A percentile compares a stretch with the other conserved stretches of the same genome.
Evolutionary conservation across 129 eudicot genomes (phyloP).

Genomic region (Calendula officinalis): DNA sequence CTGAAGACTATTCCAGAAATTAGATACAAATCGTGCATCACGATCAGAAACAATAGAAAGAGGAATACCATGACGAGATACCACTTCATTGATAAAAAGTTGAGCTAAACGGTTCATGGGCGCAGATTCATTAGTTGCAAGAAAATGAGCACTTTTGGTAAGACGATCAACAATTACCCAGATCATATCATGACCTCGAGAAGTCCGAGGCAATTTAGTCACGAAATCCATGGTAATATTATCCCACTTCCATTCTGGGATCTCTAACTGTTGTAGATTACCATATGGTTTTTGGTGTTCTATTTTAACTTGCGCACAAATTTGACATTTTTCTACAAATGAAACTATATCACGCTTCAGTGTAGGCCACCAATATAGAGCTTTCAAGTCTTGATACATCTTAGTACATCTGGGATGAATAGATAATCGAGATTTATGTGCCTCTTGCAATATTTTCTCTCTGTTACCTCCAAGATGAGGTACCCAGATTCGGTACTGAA

Average conservation of each 20-base stretch:
- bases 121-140: not conserved
- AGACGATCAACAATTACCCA: not conserved
- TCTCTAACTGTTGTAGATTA: not conserved
- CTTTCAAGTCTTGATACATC: not conserved
- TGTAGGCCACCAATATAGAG: not conserved
- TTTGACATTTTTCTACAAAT: not conserved
- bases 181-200: not conserved
- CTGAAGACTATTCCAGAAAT: no score
- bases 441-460: not conserved
- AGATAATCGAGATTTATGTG: not conserved
- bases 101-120: not conserved
- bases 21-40: no score
- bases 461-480: not conserved
- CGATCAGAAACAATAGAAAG: no score
- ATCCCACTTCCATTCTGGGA: not conserved
- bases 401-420: not conserved
- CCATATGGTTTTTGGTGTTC: not conserved
- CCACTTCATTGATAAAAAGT: no score
- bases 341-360: not conserved
- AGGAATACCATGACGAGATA: no score
- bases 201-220: not conserved
- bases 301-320: not conserved
- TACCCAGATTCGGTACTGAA: not conserved
- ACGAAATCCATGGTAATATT: not conserved
- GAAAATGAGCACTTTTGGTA: not conserved